A percentile compares a stretch with the other conserved stretches of the same genome.
Conservation (phyloP, 208 protist genomes). For the Wallacemonas sp. region DNA sequence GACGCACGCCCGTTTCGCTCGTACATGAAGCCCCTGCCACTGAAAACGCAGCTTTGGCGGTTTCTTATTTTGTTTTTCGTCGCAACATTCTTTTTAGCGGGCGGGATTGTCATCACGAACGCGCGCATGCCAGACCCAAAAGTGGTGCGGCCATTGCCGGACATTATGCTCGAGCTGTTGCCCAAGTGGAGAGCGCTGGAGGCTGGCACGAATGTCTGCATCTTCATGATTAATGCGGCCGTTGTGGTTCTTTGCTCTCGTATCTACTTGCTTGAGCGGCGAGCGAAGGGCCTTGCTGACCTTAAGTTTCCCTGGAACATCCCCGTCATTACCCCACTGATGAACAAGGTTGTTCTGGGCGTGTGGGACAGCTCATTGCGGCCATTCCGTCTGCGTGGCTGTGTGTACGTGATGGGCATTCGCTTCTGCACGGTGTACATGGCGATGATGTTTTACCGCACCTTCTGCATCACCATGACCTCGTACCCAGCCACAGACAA, state of each 20-base stretch:
- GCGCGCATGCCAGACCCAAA: conserved; percentile 77
- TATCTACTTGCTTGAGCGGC: conserved; percentile 63
- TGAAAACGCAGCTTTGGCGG: conserved; percentile 64
- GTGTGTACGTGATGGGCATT: conserved; percentile 55
- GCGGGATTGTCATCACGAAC: conserved; percentile 66
- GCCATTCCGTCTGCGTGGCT: conserved; percentile 30
- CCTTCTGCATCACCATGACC: conserved; percentile 71
- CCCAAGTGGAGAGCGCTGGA: conserved; percentile 48
- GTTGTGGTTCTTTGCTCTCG: conserved; percentile 51
- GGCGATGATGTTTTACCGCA: conserved; percentile 65
- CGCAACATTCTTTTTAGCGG: conserved; percentile 51
- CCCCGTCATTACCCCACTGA: conserved; percentile 13
- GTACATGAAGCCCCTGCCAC: conserved; percentile 59
- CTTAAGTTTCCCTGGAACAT: conserved; percentile 19
- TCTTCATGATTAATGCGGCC: conserved; percentile 49
- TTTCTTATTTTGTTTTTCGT: conserved; percentile 63
- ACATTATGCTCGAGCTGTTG: conserved; percentile 70
- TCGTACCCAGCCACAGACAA: conserved; percentile 85
- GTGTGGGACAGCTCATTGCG: conserved; percentile 45
- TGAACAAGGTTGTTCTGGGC: conserved; percentile 51
- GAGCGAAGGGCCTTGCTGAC: conserved; percentile 20
- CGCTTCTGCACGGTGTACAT: conserved; percentile 74
- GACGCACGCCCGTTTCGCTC: conserved; percentile 17
- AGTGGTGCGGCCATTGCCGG: conserved; percentile 58
- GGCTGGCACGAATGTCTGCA: conserved; percentile 52